Evolutionary conservation across 441 rosid genomes (phyloP).

Genomic region (Capsella rubella): DNA sequence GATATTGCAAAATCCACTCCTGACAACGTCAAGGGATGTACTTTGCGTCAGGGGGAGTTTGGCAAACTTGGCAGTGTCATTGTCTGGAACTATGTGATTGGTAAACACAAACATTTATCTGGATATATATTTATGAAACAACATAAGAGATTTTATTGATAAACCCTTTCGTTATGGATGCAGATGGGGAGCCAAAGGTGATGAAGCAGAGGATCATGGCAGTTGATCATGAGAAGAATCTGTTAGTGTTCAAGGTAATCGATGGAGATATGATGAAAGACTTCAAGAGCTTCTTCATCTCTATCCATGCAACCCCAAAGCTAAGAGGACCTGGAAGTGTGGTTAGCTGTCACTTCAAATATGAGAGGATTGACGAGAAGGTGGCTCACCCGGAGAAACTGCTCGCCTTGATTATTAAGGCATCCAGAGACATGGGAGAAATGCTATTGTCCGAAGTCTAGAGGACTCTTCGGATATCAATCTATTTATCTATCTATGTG

Average conservation of each 20-base stretch:
- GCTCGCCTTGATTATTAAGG: not conserved
- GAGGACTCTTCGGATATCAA: not conserved
- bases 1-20: conserved; percentile 37
- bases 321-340: conserved; percentile 18
- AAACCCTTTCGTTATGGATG: not conserved
- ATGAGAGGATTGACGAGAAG: conserved; percentile 22
- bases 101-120: conserved; percentile 4
- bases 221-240: conserved; percentile 17
- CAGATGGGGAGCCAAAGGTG: conserved; percentile 34
- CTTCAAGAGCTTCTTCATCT: conserved; percentile 21
- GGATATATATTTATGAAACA: not conserved
- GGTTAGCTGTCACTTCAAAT: conserved; percentile 6
- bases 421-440: conserved; percentile 16
- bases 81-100: conserved; percentile 31
- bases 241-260: not conserved
- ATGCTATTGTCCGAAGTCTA: conserved; percentile 10
- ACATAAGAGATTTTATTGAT: not conserved
- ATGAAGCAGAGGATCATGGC: conserved; percentile 4
- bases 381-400: conserved; percentile 14
- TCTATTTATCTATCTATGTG: not conserved
- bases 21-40: conserved; percentile 25
- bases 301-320: conserved; percentile 31
- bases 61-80: conserved; percentile 33
- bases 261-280: conserved; percentile 36
- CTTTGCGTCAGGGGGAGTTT: conserved; percentile 34